Evolutionary conservation across 352 stramenopile species (phyloP), one percentile per base, ranked within the genome.

Genomic region (Hyaloperonospora brassicae): DNA sequence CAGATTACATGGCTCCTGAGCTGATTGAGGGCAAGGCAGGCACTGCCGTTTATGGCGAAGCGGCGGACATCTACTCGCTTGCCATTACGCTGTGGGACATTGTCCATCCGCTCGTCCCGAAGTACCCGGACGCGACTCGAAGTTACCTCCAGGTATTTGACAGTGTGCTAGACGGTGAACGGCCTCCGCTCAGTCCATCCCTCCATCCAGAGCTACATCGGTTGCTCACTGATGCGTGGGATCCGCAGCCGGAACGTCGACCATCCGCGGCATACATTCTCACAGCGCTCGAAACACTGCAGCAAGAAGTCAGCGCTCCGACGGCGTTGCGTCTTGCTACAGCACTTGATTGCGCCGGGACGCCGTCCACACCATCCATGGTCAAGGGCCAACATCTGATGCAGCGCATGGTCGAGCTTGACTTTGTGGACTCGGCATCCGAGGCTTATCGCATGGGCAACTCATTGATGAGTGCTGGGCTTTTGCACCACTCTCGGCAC

Each of bases 1-100:
- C 69, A 21, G 81, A 92, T 45, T 92, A 89, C 62, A 92, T 92
- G 81, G 65, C 80, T 14, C 80, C 80, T 0, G 80, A 91, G 51
- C 64, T 91, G 62, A 83, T 91, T 51, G 55, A 55, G 22, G 63
- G 73, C 27, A 57, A 70, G 23, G 68, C 62, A 22, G 76, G 76
- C 5, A 21, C 79, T 23, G 72, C 70, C 0, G 60, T 52, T 0
- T 92, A 92, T 50, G 75, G 64, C 1, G 71, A 88, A 57, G 68
- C 72, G 21, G 79, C 82, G 0, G 82, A 92, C 30, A 62, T 92
- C 4, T 92, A 87, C 55, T 79, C 72, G 5, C 53, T 92, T 27
- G 74, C 73, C 12, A 87, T 93, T 49, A 92, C 81, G 17, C 59
- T 92, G 31, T 92, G 81, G 79, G 81, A 92, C 50, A 84, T 92